Percentiles rank a stretch among this genome's conserved stretches.
These are phyloP conservation scores for Nigrospora osmanthi DNA, from an alignment of 2,329 filamentous ascomycete genomes.

Conservation along the genomic window DNA sequence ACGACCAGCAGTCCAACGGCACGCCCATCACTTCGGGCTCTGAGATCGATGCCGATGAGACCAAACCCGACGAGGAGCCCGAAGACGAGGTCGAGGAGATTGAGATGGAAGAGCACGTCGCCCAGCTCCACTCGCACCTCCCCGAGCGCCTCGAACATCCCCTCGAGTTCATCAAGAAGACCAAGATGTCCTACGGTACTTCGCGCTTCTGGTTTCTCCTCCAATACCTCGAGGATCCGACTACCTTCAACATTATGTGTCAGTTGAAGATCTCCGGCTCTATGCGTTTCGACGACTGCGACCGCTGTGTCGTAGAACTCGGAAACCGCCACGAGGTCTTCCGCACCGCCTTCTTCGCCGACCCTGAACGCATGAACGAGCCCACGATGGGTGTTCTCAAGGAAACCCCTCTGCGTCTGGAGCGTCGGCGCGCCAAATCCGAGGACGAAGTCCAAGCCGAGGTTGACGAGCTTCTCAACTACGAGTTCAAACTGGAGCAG, in stretches of 20 bases:
- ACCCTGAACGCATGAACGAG: slow-evolving; percentile 5
- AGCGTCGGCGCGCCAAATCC: slow-evolving; percentile 4
- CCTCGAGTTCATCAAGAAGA: neutral
- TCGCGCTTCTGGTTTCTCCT: slow-evolving; percentile 30
- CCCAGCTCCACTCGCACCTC: neutral
- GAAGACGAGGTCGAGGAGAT: no score
- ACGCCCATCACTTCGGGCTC: neutral
- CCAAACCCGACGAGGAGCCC: no score
- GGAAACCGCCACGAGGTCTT: slow-evolving; percentile 22
- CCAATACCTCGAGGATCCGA: slow-evolving; percentile 24
- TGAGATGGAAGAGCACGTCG: no score
- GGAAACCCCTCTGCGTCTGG: slow-evolving; percentile 16
- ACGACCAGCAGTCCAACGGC: neutral
- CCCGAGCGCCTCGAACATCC: neutral
- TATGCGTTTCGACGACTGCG: slow-evolving; percentile 19
- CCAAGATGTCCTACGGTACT: slow-evolving; percentile 27
- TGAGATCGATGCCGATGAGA: neutral
- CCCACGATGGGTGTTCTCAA: slow-evolving; percentile 11
- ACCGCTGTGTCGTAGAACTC: slow-evolving; percentile 22
- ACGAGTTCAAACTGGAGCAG: slow-evolving; percentile 28
- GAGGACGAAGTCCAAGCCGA: slow-evolving; percentile 3
- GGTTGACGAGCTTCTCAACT: slow-evolving; percentile 14
- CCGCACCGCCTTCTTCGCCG: slow-evolving; percentile 21
- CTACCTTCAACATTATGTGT: slow-evolving; percentile 30
- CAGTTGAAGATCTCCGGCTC: slow-evolving; percentile 20